Evolutionary conservation across 805 yeast genomes (phyloP), one percentile per base, ranked within the genome.

Genomic region (Candida awuae): DNA sequence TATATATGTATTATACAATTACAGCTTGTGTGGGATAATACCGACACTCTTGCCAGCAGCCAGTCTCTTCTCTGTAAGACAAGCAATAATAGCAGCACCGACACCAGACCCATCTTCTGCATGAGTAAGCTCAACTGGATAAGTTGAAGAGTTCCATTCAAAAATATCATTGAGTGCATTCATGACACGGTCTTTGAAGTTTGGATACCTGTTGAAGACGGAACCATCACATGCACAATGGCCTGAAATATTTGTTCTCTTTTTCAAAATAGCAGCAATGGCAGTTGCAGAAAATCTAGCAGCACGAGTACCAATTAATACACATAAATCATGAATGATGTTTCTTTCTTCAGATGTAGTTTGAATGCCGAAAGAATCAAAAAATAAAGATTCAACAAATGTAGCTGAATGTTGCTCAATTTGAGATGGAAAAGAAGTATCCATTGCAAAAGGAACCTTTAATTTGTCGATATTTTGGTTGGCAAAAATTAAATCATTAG

Each of bases 181-280:
- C 35, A 94, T 94, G 26, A 95, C 95, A 58, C 95, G 76, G 56
- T 80, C 80, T 62, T 80, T 75, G 75, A 90, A 90, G 41, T 79
- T 82, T 37, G 98, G 97, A 68, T 90, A 92, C 65, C 73, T 83
- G 75, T 87, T 86, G 73, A 71, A 85, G 29, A 90, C 97, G 10
- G 96, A 86, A 47, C 98, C 97, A 60, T 90, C 98, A 46, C 96
- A 95, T 39, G 97, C 98, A 63, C 88, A 85, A 57, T 86, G 87
- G 37, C 80, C 88, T 29, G 80, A 71, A 49, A 66, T 63, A 69
- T 79, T 75, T 42, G 77, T 78, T 71, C 90, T 80, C 78, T 87
- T 87, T 59, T 79, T 73, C 62, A 90, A 81, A 56, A 90, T 80
- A 42, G 96, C 97, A 42, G 95, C 97, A 52, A 88, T 82, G 58